phyloP scores from a whole-genome alignment of 1,139 yeast genomes.

The Groenewaldozyma sp. region DNA sequence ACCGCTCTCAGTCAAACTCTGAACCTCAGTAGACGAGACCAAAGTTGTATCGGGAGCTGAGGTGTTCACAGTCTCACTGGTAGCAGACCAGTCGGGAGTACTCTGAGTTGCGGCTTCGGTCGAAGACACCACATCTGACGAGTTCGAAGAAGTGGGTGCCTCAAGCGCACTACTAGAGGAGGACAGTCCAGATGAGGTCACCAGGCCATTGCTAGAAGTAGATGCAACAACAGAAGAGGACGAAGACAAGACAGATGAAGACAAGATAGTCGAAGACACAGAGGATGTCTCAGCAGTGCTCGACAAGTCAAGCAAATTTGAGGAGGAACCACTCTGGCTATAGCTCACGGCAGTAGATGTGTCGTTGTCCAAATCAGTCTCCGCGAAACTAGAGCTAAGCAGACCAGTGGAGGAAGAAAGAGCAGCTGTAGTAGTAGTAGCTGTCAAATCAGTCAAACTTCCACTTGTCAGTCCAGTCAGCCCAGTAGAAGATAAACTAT shows the following conservation, averaged over 20 bases:
- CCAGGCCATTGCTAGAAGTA: background rate
- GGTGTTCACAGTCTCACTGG: too few species aligned
- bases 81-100: too few species aligned
- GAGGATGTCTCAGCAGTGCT: too few species aligned
- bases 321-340: conserved; percentile 10
- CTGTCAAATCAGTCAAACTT: background rate
- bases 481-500: too few species aligned
- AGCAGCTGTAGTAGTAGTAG: background rate
- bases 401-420: background rate
- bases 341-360: conserved; percentile 23
- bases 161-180: background rate
- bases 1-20: too few species aligned
- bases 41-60: background rate
- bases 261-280: background rate
- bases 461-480: too few species aligned
- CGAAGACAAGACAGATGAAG: conserved; percentile 9
- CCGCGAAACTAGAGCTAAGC: background rate
- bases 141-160: background rate
- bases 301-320: too few species aligned
- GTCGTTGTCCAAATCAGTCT: background rate
- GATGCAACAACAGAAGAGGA: conserved; percentile 1
- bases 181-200: background rate
- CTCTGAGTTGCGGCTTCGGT: too few species aligned
- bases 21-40: background rate
- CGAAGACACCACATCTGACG: too few species aligned